Conservation (phyloP, 345 rosid species). For the Linum trigynum region DNA sequence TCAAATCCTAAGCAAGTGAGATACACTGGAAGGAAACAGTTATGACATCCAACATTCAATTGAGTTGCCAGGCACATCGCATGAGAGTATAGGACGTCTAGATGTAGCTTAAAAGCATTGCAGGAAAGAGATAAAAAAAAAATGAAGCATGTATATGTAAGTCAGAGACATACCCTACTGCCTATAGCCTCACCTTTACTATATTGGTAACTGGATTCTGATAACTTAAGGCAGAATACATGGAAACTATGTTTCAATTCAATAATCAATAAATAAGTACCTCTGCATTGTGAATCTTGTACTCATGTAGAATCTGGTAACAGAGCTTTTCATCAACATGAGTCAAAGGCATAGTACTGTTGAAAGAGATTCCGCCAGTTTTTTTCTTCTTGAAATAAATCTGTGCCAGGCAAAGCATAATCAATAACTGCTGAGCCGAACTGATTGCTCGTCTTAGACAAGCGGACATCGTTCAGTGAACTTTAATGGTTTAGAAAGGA, state of each 20-base stretch:
- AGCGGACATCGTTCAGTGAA: background rate
- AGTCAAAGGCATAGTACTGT: conserved; percentile 77
- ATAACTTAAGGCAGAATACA: too few relatives aligned
- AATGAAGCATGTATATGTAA: too few relatives aligned
- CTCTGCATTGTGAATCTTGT: conserved; percentile 99
- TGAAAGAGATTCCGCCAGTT: conserved; percentile 97
- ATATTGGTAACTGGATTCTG: too few relatives aligned
- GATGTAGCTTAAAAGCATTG: background rate
- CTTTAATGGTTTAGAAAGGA: background rate
- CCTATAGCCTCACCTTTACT: too few relatives aligned
- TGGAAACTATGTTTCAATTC: too few relatives aligned
- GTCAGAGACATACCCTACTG: too few relatives aligned
- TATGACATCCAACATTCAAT: background rate
- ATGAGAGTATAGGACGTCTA: background rate
- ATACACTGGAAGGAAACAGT: background rate
- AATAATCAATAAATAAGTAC: conserved; percentile 27
- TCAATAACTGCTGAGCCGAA: background rate
- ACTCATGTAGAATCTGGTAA: conserved; percentile 95
- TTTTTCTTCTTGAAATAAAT: conserved; percentile 94
- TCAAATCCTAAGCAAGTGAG: conserved; percentile 2
- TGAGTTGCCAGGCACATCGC: background rate
- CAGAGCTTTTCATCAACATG: conserved; percentile 97
- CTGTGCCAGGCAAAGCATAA: conserved; percentile 29
- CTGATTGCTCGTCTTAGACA: background rate
- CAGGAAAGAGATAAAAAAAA: too few relatives aligned